Evolutionary conservation across 495 filamentous ascomycete genomes (phyloP).

Genomic region (Antarctomyces pellizariae): DNA sequence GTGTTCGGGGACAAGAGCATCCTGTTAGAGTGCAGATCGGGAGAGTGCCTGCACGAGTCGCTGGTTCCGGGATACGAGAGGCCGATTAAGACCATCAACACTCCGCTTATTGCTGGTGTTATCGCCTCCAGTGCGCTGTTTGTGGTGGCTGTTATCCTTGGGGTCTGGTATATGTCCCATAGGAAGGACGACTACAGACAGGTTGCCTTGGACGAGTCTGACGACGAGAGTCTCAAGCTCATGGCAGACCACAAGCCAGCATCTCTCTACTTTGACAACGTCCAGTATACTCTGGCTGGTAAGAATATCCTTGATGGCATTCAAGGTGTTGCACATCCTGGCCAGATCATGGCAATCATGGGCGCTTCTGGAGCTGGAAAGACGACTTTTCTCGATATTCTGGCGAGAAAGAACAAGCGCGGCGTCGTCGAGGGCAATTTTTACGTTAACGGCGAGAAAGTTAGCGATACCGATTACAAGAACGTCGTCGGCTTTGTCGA

Average conservation of each 20-base stretch:
- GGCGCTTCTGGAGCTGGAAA: slow-evolving; percentile 94
- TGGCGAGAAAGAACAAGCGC: slow-evolving; percentile 93
- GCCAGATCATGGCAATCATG: slow-evolving; percentile 93
- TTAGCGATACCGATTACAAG: slow-evolving; percentile 66
- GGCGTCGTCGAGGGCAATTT: slow-evolving; percentile 61
- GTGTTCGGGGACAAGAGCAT: slow-evolving; percentile 88
- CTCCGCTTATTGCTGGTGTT: slow-evolving; percentile 79
- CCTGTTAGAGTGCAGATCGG: slow-evolving; percentile 53
- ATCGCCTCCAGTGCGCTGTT: slow-evolving; percentile 79
- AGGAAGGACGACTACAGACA: slow-evolving; percentile 46
- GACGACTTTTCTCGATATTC: slow-evolving; percentile 89
- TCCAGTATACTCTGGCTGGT: slow-evolving; percentile 67
- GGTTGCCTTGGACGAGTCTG: slow-evolving; percentile 67
- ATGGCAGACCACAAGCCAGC: slow-evolving; percentile 81
- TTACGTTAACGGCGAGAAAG: slow-evolving; percentile 81
- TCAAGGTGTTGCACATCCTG: slow-evolving; percentile 63
- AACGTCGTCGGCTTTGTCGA: slow-evolving; percentile 91
- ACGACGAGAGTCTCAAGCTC: slow-evolving; percentile 69
- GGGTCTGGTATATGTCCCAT: slow-evolving; percentile 75
- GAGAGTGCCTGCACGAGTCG: slow-evolving; percentile 80
- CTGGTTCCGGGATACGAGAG: slow-evolving; percentile 79
- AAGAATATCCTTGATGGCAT: slow-evolving; percentile 68
- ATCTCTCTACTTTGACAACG: slow-evolving; percentile 68
- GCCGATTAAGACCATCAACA: slow-evolving; percentile 88
- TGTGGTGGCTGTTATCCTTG: slow-evolving; percentile 58